Evolutionary conservation across 345 rosid species (phyloP), one percentile per base, ranked within the genome.

Genomic region (Turnera subulata): DNA sequence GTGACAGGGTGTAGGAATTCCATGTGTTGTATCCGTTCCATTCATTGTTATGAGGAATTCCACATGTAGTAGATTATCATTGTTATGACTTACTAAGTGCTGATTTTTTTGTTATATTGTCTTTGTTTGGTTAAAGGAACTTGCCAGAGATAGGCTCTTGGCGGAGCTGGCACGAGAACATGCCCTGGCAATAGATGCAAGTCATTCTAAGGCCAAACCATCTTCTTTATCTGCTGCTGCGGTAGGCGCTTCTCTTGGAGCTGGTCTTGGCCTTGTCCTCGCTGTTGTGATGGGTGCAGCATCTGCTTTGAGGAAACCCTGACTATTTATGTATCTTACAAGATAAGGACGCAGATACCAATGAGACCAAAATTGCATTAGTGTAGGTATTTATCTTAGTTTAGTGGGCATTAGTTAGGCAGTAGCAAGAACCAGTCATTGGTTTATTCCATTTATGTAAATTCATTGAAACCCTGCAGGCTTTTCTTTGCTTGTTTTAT

Each of bases 271-370:
- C 58, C 67, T 92, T 59, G 89, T 85, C 50, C 69, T 92, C 78
- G 99, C 98, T 29, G 80, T 91, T 42, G 98, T 91, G 48, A 91
- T 91, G 98, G 98, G 98, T 35, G 96, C 96, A 0, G 95, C 92
- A 46, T 91, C 98, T 26, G 87, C 98, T 55, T 77, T 91, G 73
- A 78, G 96, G 69, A 91, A 91, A 66, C 98, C 96, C 22, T 88
- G 81, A 16, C 5, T 4, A 8, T 29, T 29, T 3, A 29, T 29
- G 35, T 8, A 29, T 29, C 35, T 3, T 3, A 8, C 35, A 29
- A 29, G 35, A 29, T 8, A 29, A 3, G 8, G 35, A 29, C 35
- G 4, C 4, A 29, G 35, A 29, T 29, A 29, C 8, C 8, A 29
- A 29, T 3, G 35, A 29, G 8, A 29, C 35, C 35, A 3, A 8